These are phyloP conservation scores for Aurantiochytrium sp. DNA, from an alignment of 108 stramenopile species.

Conservation along the genomic window DNA sequence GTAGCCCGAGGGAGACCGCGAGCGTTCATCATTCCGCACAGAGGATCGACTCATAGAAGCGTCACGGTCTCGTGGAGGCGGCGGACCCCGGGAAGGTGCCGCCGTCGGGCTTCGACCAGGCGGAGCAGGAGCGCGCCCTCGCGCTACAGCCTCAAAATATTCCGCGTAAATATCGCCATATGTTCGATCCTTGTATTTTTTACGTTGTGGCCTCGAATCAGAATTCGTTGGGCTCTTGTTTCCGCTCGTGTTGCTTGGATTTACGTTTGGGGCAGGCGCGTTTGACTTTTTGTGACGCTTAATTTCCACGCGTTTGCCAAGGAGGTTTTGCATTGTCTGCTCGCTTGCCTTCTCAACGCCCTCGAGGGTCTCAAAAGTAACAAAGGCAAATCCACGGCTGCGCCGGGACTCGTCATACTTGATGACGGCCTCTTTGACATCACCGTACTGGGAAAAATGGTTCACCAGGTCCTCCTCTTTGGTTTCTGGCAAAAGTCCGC, in stretches of 20 bases:
- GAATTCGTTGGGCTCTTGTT: not conserved
- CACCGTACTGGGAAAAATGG: not conserved
- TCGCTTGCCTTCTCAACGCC: conserved; percentile 1
- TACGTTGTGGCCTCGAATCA: not conserved
- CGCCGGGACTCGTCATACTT: not conserved
- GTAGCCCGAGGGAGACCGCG: no score
- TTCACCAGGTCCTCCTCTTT: not conserved
- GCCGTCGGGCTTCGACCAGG: not conserved
- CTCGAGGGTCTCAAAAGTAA: conserved; percentile 1
- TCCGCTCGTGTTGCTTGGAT: not conserved
- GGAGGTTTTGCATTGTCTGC: not conserved
- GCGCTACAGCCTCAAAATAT: not conserved
- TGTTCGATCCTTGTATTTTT: not conserved
- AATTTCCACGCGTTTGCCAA: not conserved
- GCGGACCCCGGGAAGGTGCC: not conserved
- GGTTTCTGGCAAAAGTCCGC: not conserved
- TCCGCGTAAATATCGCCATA: not conserved
- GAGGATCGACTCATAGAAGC: no score
- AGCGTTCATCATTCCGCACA: no score
- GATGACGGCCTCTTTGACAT: not conserved
- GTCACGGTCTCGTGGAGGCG: not conserved
- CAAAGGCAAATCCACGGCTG: not conserved
- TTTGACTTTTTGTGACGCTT: not conserved
- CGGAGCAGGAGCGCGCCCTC: not conserved
- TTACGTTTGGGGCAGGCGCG: not conserved